Evolutionary conservation across 2,329 filamentous ascomycete genomes (phyloP).

Genomic region (Curvularia sp.): DNA sequence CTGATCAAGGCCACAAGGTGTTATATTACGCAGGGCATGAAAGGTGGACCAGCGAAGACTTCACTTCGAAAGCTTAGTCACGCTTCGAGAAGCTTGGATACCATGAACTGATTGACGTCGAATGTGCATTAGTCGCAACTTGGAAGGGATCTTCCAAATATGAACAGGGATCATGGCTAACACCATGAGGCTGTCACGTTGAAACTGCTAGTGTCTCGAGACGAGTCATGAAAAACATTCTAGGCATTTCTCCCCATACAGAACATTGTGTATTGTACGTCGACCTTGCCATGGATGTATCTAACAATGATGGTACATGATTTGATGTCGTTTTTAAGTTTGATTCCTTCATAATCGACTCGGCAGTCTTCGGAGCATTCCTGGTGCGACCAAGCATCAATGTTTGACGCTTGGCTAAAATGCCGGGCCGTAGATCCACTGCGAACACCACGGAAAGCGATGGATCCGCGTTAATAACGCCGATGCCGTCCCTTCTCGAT

Average conservation of each 20-base stretch:
- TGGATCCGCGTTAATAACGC: background rate
- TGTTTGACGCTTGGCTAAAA: background rate
- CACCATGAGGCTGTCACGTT: background rate
- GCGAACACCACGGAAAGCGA: background rate
- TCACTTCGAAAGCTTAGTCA: background rate
- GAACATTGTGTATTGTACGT: too few relatives aligned
- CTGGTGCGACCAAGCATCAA: background rate
- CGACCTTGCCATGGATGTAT: background rate
- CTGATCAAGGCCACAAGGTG: background rate
- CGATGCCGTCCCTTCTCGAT: background rate
- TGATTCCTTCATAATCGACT: too few relatives aligned
- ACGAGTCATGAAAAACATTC: background rate
- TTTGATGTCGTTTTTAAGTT: background rate
- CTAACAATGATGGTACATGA: background rate
- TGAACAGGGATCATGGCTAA: background rate
- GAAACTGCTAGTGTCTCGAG: background rate
- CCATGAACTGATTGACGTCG: background rate
- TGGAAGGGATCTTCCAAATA: background rate
- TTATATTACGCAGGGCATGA: background rate
- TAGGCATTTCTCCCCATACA: too few relatives aligned
- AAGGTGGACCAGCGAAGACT: background rate
- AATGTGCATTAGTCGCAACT: constrained; percentile 1
- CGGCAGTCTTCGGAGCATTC: background rate
- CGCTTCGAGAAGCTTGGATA: background rate
- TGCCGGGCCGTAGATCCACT: background rate